Evolutionary conservation across 352 stramenopile species (phyloP), one percentile per base, ranked within the genome.

Genomic region (Elongisporangium senticosum): DNA sequence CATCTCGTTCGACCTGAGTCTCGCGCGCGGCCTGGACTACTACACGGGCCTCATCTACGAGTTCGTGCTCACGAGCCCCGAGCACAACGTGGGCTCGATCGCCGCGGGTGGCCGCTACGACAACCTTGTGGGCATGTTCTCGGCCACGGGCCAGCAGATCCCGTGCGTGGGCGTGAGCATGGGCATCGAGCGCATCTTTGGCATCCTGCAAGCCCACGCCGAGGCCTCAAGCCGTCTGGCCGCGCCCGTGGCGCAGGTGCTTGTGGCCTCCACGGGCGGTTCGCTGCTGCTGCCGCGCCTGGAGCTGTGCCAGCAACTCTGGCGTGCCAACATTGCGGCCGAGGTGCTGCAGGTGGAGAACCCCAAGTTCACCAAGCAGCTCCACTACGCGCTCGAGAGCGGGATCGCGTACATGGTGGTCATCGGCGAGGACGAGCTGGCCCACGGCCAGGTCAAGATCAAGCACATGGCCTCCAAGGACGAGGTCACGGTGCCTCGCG

Each of bases 1-100:
- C 62, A 87, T 98, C 55, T 97, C 89, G 24, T 99, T 99, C 64
- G 97, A 99, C 62, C 73, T 99, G 40, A 98, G 86, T 67, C 82
- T 99, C 49, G 97, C 97, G 15, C 90, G 97, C 24, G 97, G 97
- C 22, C 79, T 99, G 13, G 97, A 99, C 76, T 99, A 99, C 87
- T 99, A 99, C 80, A 99, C 97, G 15, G 97, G 97, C 15, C 79
- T 99, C 49, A 99, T 99, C 70, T 99, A 99, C 75, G 97, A 99
- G 78, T 98, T 97, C 55, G 94, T 99, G 26, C 87, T 98, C 23
- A 94, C 86, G 60, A 89, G 73, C 23, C 73, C 74, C 5, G 83
- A 89, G 62, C 77, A 91, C 61, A 89, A 98, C 65, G 95, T 99
- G 26, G 97, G 97, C 53, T 98, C 93, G 51, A 99, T 99, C 72